Percentiles rank a stretch among this genome's conserved stretches.
Evolutionary conservation across 306 rosid genomes (phyloP).

Genomic region (Acacia acuminata): DNA sequence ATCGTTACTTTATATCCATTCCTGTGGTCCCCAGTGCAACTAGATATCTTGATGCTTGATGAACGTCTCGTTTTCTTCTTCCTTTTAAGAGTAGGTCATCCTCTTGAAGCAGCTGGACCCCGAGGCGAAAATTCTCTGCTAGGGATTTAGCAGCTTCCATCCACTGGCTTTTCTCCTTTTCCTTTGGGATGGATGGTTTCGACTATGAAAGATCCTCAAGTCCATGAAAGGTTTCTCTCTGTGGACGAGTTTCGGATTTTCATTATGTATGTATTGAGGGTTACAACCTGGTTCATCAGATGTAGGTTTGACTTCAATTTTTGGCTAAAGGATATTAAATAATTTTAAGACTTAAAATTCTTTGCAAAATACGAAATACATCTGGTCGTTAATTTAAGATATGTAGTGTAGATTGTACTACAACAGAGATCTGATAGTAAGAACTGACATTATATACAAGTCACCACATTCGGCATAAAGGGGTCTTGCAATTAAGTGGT

Average conservation of each 20-base stretch:
- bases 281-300: not conserved
- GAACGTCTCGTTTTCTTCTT: not conserved
- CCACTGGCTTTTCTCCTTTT: not conserved
- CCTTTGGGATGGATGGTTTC: not conserved
- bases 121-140: not conserved
- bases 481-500: no score
- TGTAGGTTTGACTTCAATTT: not conserved
- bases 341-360: not conserved
- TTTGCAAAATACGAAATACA: not conserved
- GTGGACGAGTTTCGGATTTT: not conserved
- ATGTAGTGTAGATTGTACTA: no score
- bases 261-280: not conserved
- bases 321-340: not conserved
- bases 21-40: constrained; percentile 1
- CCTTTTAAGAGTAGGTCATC: not conserved
- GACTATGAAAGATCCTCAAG: not conserved
- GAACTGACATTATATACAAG: not conserved
- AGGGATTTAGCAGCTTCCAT: not conserved
- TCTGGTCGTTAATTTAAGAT: no score
- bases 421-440: no score
- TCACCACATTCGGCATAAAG: not conserved
- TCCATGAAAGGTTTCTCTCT: not conserved
- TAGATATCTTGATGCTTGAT: not conserved
- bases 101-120: constrained; percentile 7
- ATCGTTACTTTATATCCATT: not conserved